Conservation (phyloP, 495 filamentous ascomycete genomes). For the Rhypophila decipiens region DNA sequence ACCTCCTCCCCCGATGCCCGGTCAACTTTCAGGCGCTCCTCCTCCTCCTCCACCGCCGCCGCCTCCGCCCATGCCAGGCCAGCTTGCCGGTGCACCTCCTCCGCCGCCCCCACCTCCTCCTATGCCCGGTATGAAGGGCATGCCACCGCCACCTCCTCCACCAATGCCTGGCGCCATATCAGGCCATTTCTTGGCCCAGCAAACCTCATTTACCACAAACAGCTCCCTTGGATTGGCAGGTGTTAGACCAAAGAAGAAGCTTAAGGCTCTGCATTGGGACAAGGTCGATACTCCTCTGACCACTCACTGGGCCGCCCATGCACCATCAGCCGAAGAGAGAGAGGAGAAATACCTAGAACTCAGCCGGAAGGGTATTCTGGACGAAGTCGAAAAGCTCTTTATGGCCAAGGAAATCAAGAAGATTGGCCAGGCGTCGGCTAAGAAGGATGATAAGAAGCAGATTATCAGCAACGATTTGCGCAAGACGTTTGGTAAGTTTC, state of each 20-base stretch:
- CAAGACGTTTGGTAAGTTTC: constrained; percentile 67
- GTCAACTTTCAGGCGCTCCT: constrained; percentile 39
- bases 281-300: constrained; percentile 92
- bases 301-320: constrained; percentile 89
- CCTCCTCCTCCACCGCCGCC: constrained; percentile 40
- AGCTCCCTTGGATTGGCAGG: constrained; percentile 55
- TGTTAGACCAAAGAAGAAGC: constrained; percentile 93
- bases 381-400: constrained; percentile 96
- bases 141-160: constrained; percentile 44
- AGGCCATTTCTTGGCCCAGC: constrained; percentile 49
- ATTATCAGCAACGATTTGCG: constrained; percentile 88
- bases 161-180: constrained; percentile 52
- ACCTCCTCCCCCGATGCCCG: constrained; percentile 39
- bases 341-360: constrained; percentile 95
- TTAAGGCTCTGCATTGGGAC: constrained; percentile 99
- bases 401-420: constrained; percentile 95
- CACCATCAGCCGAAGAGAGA: constrained; percentile 71
- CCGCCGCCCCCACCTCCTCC: constrained; percentile 40
- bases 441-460: constrained; percentile 93
- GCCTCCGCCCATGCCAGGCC: constrained; percentile 43
- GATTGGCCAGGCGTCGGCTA: constrained; percentile 56
- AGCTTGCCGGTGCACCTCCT: constrained; percentile 46
- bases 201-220: constrained; percentile 23
- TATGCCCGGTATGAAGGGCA: constrained; percentile 28
- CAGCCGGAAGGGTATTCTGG: constrained; percentile 85